Conservation (phyloP, 176 grass and related monocot genomes). For the Hsuehochloa calcarea region DNA sequence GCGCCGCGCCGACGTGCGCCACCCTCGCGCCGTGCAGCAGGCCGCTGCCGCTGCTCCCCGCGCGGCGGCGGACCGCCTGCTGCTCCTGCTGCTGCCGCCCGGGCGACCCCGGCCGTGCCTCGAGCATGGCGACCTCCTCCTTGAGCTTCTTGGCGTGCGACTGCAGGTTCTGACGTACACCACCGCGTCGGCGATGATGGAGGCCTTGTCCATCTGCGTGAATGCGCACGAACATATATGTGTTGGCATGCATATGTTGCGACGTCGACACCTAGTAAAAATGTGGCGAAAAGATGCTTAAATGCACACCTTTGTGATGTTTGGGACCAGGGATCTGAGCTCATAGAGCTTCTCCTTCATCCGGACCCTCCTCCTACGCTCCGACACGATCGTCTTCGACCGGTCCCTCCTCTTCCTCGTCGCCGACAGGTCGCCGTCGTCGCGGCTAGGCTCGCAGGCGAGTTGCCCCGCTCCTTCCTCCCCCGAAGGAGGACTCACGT, state of each 20-base stretch:
- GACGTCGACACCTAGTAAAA: neutral
- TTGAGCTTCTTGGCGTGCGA: constrained; percentile 57
- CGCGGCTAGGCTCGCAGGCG: constrained; percentile 7
- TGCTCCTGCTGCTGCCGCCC: constrained; percentile 20
- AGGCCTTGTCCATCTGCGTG: constrained; percentile 92
- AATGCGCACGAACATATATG: neutral
- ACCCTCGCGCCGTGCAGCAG: constrained; percentile 34
- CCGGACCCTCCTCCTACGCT: constrained; percentile 76
- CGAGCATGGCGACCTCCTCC: constrained; percentile 62
- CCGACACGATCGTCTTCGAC: constrained; percentile 84
- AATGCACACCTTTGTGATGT: constrained; percentile 69
- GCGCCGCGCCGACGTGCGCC: constrained; percentile 36
- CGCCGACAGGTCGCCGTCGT: constrained; percentile 36
- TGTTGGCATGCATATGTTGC: neutral
- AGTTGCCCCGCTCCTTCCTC: constrained; percentile 16
- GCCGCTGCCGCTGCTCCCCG: neutral
- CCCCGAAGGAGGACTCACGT: constrained; percentile 21
- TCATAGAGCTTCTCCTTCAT: constrained; percentile 99
- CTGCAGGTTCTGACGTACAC: constrained; percentile 69
- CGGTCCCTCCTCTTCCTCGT: constrained; percentile 64
- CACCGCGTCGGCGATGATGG: constrained; percentile 89
- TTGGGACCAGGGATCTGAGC: constrained; percentile 81
- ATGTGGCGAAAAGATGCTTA: neutral
- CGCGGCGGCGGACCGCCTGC: neutral
- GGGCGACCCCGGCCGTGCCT: constrained; percentile 30